Conservation (phyloP, 2,329 filamentous ascomycete species). For the Trichoderma sp. region DNA sequence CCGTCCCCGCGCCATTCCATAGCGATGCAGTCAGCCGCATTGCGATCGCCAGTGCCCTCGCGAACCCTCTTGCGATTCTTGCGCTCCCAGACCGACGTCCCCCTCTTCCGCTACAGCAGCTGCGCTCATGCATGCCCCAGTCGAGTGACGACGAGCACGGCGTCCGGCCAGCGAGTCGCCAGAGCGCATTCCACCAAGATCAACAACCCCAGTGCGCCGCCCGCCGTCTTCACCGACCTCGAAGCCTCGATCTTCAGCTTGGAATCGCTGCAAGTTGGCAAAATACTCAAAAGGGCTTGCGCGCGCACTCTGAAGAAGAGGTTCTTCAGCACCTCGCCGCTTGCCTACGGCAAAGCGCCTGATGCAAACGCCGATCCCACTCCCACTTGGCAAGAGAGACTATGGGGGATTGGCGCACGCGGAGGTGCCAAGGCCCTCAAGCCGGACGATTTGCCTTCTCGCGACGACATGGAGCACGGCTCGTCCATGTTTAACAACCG, state of each 20-base stretch:
- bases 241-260: conserved; percentile 33
- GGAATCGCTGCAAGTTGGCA: conserved; percentile 23
- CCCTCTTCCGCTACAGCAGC: conserved; percentile 49
- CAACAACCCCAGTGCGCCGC: not conserved
- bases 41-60: conserved; percentile 49
- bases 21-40: conserved; percentile 43
- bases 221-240: conserved; percentile 14
- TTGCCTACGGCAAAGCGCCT: conserved; percentile 23
- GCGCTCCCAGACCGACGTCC: conserved; percentile 62
- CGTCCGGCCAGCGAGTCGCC: not conserved
- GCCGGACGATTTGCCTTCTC: conserved; percentile 57
- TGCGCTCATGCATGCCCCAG: conserved; percentile 19
- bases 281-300: conserved; percentile 16
- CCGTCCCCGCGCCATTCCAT: conserved; percentile 11
- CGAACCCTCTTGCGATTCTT: conserved; percentile 66
- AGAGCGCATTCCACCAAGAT: conserved; percentile 20
- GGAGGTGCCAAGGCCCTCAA: conserved; percentile 44
- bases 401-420: conserved; percentile 43
- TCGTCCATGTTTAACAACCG: conserved; percentile 62
- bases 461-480: conserved; percentile 56
- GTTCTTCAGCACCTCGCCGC: conserved; percentile 31
- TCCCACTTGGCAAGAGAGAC: conserved; percentile 46
- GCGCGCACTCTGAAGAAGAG: conserved; percentile 17
- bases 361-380: conserved; percentile 23
- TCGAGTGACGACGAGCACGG: not conserved